Evolutionary conservation across 2,329 filamentous ascomycete genomes (phyloP).

Genomic region (Beauveria rudraprayagi): DNA sequence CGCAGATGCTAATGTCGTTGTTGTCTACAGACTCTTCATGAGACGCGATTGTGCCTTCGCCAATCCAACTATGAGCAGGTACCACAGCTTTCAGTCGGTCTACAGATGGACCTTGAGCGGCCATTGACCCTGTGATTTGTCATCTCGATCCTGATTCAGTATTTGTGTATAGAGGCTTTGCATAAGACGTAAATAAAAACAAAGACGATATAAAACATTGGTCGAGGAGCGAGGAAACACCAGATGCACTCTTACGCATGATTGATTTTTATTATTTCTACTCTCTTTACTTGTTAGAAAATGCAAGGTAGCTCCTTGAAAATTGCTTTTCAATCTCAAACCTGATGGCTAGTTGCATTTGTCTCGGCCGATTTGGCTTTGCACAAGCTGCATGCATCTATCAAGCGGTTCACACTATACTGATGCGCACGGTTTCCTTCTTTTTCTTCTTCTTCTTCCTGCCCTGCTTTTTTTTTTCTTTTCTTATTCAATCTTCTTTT

Average conservation of each 20-base stretch:
- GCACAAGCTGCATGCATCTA: too few species aligned
- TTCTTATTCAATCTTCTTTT: background rate
- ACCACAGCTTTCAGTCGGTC: conserved; percentile 9
- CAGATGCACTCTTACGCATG: too few species aligned
- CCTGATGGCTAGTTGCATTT: too few species aligned
- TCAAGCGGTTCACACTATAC: too few species aligned
- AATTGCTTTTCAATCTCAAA: background rate
- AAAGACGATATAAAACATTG: too few species aligned
- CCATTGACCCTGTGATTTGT: background rate
- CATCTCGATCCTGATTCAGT: background rate
- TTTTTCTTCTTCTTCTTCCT: background rate
- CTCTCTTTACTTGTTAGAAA: background rate
- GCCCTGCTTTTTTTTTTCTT: background rate
- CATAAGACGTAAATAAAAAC: background rate
- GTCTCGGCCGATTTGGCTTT: too few species aligned
- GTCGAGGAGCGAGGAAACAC: too few species aligned
- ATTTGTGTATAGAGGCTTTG: background rate
- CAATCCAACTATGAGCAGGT: conserved; percentile 12
- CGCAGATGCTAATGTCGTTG: background rate
- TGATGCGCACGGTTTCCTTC: too few species aligned
- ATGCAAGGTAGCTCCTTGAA: background rate
- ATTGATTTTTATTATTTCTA: background rate
- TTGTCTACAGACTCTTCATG: background rate
- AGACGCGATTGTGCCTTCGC: conserved; percentile 5
- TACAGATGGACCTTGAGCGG: conserved; percentile 8